Conservation (phyloP, 176 grass and related monocot genomes). For the Rhynchospora pubera region DNA sequence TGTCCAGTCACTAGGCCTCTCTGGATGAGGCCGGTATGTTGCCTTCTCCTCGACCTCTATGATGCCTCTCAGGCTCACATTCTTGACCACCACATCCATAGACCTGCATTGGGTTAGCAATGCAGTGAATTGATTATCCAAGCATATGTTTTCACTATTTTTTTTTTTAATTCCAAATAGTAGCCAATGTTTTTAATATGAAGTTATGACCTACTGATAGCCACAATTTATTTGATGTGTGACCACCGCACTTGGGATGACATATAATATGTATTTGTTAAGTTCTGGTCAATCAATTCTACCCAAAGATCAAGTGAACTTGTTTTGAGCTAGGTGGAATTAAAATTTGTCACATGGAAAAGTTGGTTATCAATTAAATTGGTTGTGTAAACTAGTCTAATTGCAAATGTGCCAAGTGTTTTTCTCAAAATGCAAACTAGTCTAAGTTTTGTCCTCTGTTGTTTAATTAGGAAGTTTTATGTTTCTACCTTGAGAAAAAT, state of each 20-base stretch:
- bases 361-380: background rate
- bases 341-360: no score
- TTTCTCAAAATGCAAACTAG: background rate
- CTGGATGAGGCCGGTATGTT: conserved; percentile 62
- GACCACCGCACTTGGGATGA: no score
- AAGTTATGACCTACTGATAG: no score
- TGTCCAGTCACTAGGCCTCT: conserved; percentile 72
- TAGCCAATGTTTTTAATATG: no score
- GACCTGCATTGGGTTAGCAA: conserved; percentile 15
- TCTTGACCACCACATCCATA: conserved; percentile 81
- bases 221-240: no score
- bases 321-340: no score
- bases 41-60: conserved; percentile 82
- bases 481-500: background rate
- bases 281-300: no score
- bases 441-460: background rate
- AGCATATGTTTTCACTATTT: background rate
- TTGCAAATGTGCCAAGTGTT: background rate
- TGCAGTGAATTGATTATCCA: background rate
- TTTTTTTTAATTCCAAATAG: background rate
- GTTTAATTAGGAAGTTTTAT: background rate
- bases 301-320: no score
- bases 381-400: background rate
- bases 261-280: no score
- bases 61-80: conserved; percentile 61